phyloP scores from a whole-genome alignment of 2,329 filamentous ascomycete genomes.

The Pseudocercospora macadamiae region DNA sequence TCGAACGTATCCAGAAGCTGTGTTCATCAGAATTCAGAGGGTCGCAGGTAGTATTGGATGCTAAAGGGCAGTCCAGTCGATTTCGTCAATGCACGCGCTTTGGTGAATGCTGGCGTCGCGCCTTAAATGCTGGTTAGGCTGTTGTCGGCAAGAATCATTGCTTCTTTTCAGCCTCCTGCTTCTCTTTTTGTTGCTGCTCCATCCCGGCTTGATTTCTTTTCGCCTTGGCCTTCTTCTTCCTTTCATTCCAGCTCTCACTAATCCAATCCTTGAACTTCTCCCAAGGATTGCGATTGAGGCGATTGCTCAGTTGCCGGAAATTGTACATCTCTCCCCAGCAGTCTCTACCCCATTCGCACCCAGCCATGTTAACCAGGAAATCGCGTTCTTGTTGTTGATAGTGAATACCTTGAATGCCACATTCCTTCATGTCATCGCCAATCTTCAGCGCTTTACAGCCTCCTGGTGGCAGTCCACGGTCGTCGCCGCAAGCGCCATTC shows the following conservation, averaged over 20 bases:
- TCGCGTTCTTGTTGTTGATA: slow-evolving; percentile 85
- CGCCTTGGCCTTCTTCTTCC: slow-evolving; percentile 27
- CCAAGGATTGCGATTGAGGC: slow-evolving; percentile 82
- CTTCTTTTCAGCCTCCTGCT: slow-evolving; percentile 8
- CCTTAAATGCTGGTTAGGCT: slow-evolving; percentile 2
- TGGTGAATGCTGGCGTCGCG: background rate
- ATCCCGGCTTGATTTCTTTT: slow-evolving; percentile 21
- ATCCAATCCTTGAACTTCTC: slow-evolving; percentile 62
- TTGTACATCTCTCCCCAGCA: slow-evolving; percentile 98
- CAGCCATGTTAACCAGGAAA: slow-evolving; percentile 97
- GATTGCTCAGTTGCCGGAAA: slow-evolving; percentile 88
- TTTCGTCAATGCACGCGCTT: background rate
- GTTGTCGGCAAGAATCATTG: slow-evolving; percentile 3
- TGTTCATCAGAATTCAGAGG: slow-evolving; percentile 2
- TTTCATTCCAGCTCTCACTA: slow-evolving; percentile 40
- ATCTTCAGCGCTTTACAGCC: slow-evolving; percentile 32
- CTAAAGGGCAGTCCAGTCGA: slow-evolving; percentile 8
- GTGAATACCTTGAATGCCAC: slow-evolving; percentile 62
- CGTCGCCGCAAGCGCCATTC: slow-evolving; percentile 80
- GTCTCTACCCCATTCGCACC: slow-evolving; percentile 94
- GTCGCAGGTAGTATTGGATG: background rate
- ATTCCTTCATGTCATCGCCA: slow-evolving; percentile 33
- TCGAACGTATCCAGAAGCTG: slow-evolving; percentile 20
- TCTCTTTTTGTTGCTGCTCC: slow-evolving; percentile 18
- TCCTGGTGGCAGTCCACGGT: slow-evolving; percentile 66